These are phyloP conservation scores for Aspergillus affinis DNA, from an alignment of 495 filamentous ascomycete species.

Conservation along the genomic window DNA sequence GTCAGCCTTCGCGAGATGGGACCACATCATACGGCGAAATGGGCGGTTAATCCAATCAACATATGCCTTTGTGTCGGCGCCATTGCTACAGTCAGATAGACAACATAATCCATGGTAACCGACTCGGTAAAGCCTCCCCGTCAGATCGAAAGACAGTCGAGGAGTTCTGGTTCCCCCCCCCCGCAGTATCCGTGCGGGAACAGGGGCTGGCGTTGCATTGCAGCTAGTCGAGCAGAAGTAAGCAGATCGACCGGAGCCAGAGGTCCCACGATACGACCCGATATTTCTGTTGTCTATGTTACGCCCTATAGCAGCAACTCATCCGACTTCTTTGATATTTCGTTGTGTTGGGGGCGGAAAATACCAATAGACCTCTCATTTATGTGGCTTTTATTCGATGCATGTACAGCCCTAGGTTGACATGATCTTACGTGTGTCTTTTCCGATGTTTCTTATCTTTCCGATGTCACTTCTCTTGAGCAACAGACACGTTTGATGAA, in stretches of 20 bases:
- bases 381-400: too few species aligned
- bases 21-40: not conserved
- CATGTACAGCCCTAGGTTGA: too few species aligned
- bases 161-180: too few species aligned
- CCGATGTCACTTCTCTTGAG: not conserved
- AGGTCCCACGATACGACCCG: not conserved
- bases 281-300: not conserved
- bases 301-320: not conserved
- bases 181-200: not conserved
- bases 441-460: not conserved
- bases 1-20: not conserved
- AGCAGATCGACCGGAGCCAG: not conserved
- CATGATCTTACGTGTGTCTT: not conserved
- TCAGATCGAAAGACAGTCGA: not conserved
- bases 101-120: not conserved
- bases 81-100: not conserved
- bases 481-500: not conserved
- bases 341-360: not conserved
- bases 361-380: too few species aligned
- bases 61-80: not conserved
- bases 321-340: not conserved
- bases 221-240: too few species aligned
- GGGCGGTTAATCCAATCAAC: not conserved
- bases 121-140: not conserved
- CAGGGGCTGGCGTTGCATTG: not conserved